phyloP scores from a whole-genome alignment of 1,284 basidiomycete genomes.

The Cutaneotrichosporon sp. region DNA sequence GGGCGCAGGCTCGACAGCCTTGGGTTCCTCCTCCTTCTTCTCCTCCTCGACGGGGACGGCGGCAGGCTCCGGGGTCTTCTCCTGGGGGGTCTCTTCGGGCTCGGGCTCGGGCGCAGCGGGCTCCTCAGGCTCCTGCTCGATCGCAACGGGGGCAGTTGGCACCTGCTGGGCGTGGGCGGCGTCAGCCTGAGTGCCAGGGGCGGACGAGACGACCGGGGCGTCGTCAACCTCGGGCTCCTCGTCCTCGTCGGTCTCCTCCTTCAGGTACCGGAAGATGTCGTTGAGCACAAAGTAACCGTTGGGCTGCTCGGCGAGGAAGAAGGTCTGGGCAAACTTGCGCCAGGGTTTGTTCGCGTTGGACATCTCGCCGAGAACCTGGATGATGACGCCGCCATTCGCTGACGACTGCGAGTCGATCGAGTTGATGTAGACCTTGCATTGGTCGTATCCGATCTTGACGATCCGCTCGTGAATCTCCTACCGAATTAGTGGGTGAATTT shows the following conservation, averaged over 20 bases:
- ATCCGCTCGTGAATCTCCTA: conserved; percentile 98
- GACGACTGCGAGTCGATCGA: conserved; percentile 91
- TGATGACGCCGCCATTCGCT: conserved; percentile 91
- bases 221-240: conserved; percentile 50
- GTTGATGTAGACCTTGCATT: conserved; percentile 97
- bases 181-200: conserved; percentile 17
- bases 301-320: conserved; percentile 98
- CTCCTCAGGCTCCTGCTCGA: conserved; percentile 26
- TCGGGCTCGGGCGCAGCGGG: conserved; percentile 20
- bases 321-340: conserved; percentile 98
- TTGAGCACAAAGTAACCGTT: conserved; percentile 99
- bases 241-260: conserved; percentile 82
- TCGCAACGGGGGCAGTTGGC: conserved; percentile 33
- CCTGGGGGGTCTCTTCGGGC: conserved; percentile 24
- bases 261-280: conserved; percentile 99
- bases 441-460: conserved; percentile 83
- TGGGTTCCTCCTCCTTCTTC: conserved; percentile 5
- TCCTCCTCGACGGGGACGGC: conserved; percentile 3
- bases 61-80: not conserved
- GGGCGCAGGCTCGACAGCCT: conserved; percentile 12
- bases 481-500: too few relatives aligned
- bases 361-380: conserved; percentile 99
- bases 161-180: conserved; percentile 30
- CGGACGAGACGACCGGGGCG: conserved; percentile 26
- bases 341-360: conserved; percentile 81